A percentile compares a stretch with the other conserved stretches of the same genome.
Conservation (phyloP, 352 stramenopile species). For the Phytopythium oedochilum region DNA sequence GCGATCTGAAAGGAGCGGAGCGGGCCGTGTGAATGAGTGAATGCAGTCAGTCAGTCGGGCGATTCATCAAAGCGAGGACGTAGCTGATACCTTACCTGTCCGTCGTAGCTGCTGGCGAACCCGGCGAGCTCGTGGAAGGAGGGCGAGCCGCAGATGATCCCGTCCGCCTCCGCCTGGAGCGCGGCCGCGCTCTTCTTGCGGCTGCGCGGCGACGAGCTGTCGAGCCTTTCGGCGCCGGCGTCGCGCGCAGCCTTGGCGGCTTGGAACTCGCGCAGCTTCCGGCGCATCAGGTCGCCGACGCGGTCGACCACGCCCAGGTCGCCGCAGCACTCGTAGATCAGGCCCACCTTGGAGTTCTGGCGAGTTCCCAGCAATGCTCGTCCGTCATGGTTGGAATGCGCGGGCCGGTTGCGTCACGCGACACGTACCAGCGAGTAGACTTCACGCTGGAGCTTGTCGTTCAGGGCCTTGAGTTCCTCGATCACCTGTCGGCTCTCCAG, state of each 20-base stretch:
- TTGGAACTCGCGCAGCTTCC: conserved; percentile 50
- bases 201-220: conserved; percentile 17
- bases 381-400: background rate
- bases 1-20: conserved; percentile 12
- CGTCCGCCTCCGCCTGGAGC: conserved; percentile 20
- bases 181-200: conserved; percentile 20
- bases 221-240: conserved; percentile 3
- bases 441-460: conserved; percentile 58
- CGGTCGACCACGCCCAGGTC: conserved; percentile 48
- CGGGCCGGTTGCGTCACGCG: too few species aligned
- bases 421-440: conserved; percentile 41
- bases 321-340: conserved; percentile 56
- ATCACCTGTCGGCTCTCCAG: conserved; percentile 45
- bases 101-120: conserved; percentile 64
- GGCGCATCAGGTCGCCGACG: conserved; percentile 58
- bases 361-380: background rate
- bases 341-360: conserved; percentile 53
- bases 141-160: conserved; percentile 57
- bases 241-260: conserved; percentile 29
- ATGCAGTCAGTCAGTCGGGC: background rate
- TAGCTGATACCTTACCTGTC: conserved; percentile 22
- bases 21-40: background rate
- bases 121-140: conserved; percentile 49
- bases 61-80: background rate
- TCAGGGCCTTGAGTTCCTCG: conserved; percentile 46